These are phyloP conservation scores for Chlamydomonas incerta DNA, from an alignment of 139 green algal species.

Conservation along the genomic window DNA sequence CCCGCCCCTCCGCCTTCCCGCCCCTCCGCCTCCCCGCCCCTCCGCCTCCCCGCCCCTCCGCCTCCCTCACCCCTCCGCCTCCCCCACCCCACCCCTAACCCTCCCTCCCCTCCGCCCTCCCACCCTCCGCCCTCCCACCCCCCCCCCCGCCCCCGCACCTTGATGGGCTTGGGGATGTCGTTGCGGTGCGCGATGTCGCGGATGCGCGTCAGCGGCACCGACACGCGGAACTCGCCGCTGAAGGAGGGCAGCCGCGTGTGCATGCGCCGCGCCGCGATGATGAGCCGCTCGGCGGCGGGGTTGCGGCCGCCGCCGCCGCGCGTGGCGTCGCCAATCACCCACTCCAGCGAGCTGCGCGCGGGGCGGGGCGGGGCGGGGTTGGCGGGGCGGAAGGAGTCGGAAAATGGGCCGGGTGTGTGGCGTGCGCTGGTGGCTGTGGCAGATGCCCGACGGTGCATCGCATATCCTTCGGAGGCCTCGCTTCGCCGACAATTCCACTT, in stretches of 20 bases:
- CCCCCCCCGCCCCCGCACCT: neutral
- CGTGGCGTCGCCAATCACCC: conserved; percentile 71
- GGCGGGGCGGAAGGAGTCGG: neutral
- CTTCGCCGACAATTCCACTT: too few species aligned
- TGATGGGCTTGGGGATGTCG: conserved; percentile 74
- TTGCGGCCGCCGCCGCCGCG: conserved; percentile 19
- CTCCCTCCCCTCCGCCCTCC: neutral
- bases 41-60: neutral
- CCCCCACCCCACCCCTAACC: neutral
- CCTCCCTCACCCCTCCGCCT: neutral
- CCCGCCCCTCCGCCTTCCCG: too few species aligned
- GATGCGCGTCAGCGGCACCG: conserved; percentile 95
- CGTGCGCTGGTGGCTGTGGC: too few species aligned
- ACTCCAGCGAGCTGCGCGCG: conserved; percentile 74
- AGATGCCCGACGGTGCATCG: too few species aligned
- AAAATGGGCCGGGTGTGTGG: too few species aligned
- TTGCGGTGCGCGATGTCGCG: conserved; percentile 95
- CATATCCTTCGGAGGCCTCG: too few species aligned
- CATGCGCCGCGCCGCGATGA: conserved; percentile 77
- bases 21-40: too few species aligned
- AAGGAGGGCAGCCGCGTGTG: conserved; percentile 92
- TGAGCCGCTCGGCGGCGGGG: conserved; percentile 8
- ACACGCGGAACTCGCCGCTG: conserved; percentile 87
- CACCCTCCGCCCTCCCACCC: neutral
- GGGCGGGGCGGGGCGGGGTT: neutral